Conservation (phyloP, 805 yeast species). For the Pichia membranifaciens region DNA sequence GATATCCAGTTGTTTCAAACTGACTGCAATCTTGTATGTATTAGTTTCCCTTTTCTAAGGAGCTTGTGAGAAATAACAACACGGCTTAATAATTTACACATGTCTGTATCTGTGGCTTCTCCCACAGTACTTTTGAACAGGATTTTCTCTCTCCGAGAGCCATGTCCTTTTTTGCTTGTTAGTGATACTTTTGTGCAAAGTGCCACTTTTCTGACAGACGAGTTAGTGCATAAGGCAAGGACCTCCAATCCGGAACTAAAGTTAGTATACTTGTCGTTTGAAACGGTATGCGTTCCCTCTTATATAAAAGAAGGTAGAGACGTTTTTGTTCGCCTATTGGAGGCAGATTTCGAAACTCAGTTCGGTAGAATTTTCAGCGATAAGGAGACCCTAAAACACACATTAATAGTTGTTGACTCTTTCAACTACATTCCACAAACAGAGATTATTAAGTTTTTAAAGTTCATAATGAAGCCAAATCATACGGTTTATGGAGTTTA, state of each 20-base stretch:
- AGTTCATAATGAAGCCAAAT: slow-evolving; percentile 34
- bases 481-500: slow-evolving; percentile 41
- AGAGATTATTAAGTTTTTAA: slow-evolving; percentile 36
- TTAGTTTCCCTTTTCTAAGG: too few species aligned
- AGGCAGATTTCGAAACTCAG: slow-evolving; percentile 13
- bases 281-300: slow-evolving; percentile 49
- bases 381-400: slow-evolving; percentile 5
- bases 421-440: slow-evolving; percentile 48
- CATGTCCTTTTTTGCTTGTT: slow-evolving; percentile 64
- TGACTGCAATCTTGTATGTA: too few species aligned
- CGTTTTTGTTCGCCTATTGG: slow-evolving; percentile 42
- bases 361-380: slow-evolving; percentile 4
- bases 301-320: slow-evolving; percentile 32
- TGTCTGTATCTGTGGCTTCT: slow-evolving; percentile 28
- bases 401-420: slow-evolving; percentile 56
- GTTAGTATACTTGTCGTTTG: slow-evolving; percentile 60
- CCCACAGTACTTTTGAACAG: slow-evolving; percentile 58
- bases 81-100: slow-evolving; percentile 5
- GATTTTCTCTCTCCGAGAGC: slow-evolving; percentile 63
- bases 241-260: slow-evolving; percentile 24
- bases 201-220: slow-evolving; percentile 48
- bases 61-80: too few species aligned
- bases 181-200: slow-evolving; percentile 71
- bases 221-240: slow-evolving; percentile 41
- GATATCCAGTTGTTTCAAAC: too few species aligned